Base-by-base conservation (phyloP, 73 alveolate species). In the Paramecium biaurelia region DNA sequence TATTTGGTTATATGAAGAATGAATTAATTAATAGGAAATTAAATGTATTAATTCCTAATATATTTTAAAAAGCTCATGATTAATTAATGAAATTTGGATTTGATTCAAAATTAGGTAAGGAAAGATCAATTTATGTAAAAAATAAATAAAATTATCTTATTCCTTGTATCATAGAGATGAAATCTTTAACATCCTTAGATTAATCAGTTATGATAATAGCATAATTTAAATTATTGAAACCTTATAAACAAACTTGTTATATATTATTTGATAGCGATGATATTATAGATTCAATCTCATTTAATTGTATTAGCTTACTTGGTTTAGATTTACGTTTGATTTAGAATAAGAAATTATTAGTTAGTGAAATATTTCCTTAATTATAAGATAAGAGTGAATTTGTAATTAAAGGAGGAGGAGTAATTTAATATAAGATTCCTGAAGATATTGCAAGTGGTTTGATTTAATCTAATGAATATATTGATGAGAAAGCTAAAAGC, bases 1-100 rank as follows among this genome's bases (percentile, higher is more conserved):
- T 41, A 14, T 79, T 79, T 47, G 90, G 90, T 15, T 79, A 79
- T 47, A 20, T 42, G 34, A 79, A 79, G 45, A 79, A 79, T 79
- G 90, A 79, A 47, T 63, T 79, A 24, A 42, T 79, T 24, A 79
- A 79, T 79, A 79, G 90, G 47, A 79, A 79, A 41, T 30, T 79
- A n/a, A 79, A 45, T 47, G 74, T 79, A 6, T 34, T 79, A 4
- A 79, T 79, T 0, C 90, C 90, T 5, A 79, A 38, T 42, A 79
- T 79, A 20, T 79, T 43, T 47, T 21, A 43, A 79, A 79, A 79
- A 79, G 45, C 45, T n/a, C 90, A 79, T 45, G 90, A 79, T 47
- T 45, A 23, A 41, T 21, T 79, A 24, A 41, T 79, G 72, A 79
- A 41, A 34, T 12, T n/a, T 15, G 86, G 86, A 30, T 79, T 43